Percentiles rank a stretch among this genome's conserved stretches.
Conservation (phyloP, 345 rosid genomes). For the Psidium guajava region DNA sequence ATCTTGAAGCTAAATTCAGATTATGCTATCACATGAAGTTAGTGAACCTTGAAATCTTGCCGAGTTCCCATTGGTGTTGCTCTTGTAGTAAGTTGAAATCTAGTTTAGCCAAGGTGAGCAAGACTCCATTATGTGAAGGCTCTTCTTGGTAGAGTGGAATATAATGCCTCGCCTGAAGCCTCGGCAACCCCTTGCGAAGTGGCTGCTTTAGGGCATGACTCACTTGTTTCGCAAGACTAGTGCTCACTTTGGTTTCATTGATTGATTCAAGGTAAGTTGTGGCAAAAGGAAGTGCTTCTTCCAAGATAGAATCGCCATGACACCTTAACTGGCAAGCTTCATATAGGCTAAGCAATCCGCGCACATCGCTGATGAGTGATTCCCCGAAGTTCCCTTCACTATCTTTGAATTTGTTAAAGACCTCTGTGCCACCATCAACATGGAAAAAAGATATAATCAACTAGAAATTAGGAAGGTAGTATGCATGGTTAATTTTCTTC, state of each 20-base stretch:
- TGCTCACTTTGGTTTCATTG: not conserved
- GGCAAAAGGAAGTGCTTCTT: conserved; percentile 22
- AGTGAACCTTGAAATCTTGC: not conserved
- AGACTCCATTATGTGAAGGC: not conserved
- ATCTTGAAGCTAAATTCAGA: not conserved
- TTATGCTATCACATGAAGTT: not conserved
- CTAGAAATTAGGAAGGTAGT: not conserved
- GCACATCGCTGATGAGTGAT: not conserved
- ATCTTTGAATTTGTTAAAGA: conserved; percentile 12
- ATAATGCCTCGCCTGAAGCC: conserved; percentile 2
- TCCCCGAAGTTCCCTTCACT: conserved; percentile 4
- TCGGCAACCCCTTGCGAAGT: conserved; percentile 2
- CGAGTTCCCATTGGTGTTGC: conserved; percentile 2
- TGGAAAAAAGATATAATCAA: not conserved
- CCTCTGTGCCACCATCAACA: conserved; percentile 6
- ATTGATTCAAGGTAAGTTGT: conserved; percentile 3
- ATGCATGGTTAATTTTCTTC: not conserved
- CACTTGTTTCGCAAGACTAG: not conserved
- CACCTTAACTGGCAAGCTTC: conserved; percentile 20
- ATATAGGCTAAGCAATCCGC: conserved; percentile 20
- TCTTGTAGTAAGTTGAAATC: conserved; percentile 8
- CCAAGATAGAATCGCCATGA: conserved; percentile 17
- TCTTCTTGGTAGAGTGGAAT: not conserved
- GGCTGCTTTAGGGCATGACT: conserved; percentile 3
- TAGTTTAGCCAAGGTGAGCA: conserved; percentile 8